Evolutionary conservation across 345 rosid genomes (phyloP), one percentile per base, ranked within the genome.

Genomic region (Murraya koenigii): DNA sequence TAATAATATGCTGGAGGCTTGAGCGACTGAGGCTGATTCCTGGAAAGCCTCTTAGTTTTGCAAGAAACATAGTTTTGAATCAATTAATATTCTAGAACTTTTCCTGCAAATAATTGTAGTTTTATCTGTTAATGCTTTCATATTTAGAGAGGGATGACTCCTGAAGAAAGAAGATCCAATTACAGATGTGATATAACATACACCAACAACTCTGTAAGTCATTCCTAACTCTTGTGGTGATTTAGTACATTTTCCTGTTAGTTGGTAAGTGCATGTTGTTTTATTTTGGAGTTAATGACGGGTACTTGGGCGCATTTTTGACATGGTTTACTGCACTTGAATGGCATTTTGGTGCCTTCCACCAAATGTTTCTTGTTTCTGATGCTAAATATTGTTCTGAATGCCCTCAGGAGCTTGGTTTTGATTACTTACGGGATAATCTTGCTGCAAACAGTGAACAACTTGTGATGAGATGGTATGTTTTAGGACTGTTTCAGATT

Each of bases 381-480:
- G 61, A 63, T 77, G 58, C 69, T 71, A 25, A 69, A 67, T 79
- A 26, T 59, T 69, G 30, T 49, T 85, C 35, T 79, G 77, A 61
- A 80, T 85, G 65, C 78, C 41, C 52, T 79, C 84, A 95, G 98
- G 98, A 95, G 82, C 98, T 95, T 87, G 98, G 98, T 81, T 95
- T 95, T 89, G 98, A 95, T 90, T 95, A 95, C 88, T 86, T 95
- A 65, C 94, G 98, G 39, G 98, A 95, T 81, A 95, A 95, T 85
- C 97, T 95, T 80, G 90, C 98, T 69, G 86, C 88, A 79, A 92
- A 85, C 56, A 80, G 87, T 72, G 94, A 86, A 64, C 92, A 93
- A 82, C 98, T 95, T 86, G 98, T 95, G 52, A 93, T 93, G 98
- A 90, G 96, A 95, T 95, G 98, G 98, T 93, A 89, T 10, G 77